phyloP scores from a whole-genome alignment of 23 red algal species.

The Gracilaria vermiculophylla region DNA sequence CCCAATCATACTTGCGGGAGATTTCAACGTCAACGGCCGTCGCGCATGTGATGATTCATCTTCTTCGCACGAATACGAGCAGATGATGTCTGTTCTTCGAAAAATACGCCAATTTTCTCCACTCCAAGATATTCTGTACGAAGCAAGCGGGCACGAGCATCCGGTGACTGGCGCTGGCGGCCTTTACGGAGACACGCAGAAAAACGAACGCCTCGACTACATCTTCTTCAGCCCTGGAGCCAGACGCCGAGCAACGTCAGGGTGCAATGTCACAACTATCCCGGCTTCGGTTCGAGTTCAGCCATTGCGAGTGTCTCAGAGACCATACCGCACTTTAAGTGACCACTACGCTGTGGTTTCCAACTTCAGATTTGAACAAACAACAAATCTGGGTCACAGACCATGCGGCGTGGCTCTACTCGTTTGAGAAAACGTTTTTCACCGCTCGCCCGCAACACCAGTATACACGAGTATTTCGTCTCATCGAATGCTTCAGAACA shows the following conservation, averaged over 20 bases:
- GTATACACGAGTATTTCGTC: no score
- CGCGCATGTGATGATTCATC: slow-evolving; percentile 16
- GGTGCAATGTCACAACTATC: neutral
- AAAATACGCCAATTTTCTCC: neutral
- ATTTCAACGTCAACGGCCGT: slow-evolving; percentile 82
- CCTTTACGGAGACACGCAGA: slow-evolving; percentile 37
- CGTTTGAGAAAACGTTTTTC: neutral
- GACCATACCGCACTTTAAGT: slow-evolving; percentile 40
- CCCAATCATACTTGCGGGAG: slow-evolving; percentile 63
- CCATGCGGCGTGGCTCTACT: neutral
- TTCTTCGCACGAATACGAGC: slow-evolving; percentile 38
- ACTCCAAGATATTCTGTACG: slow-evolving; percentile 17
- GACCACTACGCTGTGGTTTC: slow-evolving; percentile 30
- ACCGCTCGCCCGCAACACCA: no score
- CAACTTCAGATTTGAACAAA: neutral
- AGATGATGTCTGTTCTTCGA: slow-evolving; percentile 36
- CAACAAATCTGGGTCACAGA: neutral
- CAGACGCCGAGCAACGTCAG: neutral
- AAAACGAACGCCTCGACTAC: slow-evolving; percentile 77
- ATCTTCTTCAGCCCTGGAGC: slow-evolving; percentile 54
- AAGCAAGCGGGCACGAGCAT: slow-evolving; percentile 26
- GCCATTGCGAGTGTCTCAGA: neutral
- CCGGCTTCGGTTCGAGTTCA: neutral
- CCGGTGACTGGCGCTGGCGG: slow-evolving; percentile 41
- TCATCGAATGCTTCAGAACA: no score